Conservation (phyloP, 1,284 basidiomycete genomes). For the Ustilago esculenta region DNA sequence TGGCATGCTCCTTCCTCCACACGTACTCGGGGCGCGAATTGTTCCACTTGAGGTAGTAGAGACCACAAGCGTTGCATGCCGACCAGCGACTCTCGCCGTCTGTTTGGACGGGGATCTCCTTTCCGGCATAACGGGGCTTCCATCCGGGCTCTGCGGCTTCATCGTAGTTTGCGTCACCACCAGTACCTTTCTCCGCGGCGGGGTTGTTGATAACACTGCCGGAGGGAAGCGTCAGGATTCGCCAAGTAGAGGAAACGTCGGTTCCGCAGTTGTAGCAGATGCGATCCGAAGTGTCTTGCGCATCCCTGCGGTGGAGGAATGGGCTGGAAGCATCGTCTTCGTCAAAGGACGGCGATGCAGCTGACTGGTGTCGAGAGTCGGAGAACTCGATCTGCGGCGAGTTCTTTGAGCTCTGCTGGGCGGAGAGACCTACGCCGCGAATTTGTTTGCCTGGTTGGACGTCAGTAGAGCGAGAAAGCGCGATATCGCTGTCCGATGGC, state of each 20-base stretch:
- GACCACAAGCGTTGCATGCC: constrained; percentile 64
- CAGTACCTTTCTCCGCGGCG: constrained; percentile 30
- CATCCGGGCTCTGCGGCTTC: constrained; percentile 16
- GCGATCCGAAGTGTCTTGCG: constrained; percentile 9
- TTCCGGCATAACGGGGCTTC: constrained; percentile 19
- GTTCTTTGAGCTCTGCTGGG: constrained; percentile 6
- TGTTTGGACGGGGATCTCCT: constrained; percentile 27
- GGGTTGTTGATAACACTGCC: constrained; percentile 49
- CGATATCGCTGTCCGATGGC: neutral
- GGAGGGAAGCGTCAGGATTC: constrained; percentile 46
- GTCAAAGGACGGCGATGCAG: constrained; percentile 18
- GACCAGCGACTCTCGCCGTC: constrained; percentile 52
- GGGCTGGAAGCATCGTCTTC: constrained; percentile 17
- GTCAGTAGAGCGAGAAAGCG: neutral
- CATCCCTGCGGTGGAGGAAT: constrained; percentile 21
- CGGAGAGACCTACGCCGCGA: constrained; percentile 4
- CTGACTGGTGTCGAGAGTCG: constrained; percentile 20
- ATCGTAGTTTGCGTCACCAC: constrained; percentile 14
- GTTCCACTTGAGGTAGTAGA: constrained; percentile 59
- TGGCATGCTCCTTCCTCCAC: constrained; percentile 44
- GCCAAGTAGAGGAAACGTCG: constrained; percentile 50
- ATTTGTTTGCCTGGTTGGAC: constrained; percentile 29
- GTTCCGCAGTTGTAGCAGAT: constrained; percentile 64
- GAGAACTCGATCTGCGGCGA: constrained; percentile 10
- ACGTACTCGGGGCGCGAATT: constrained; percentile 55